Conservation (phyloP, 495 filamentous ascomycete species). For the Cryomyces minteri region DNA sequence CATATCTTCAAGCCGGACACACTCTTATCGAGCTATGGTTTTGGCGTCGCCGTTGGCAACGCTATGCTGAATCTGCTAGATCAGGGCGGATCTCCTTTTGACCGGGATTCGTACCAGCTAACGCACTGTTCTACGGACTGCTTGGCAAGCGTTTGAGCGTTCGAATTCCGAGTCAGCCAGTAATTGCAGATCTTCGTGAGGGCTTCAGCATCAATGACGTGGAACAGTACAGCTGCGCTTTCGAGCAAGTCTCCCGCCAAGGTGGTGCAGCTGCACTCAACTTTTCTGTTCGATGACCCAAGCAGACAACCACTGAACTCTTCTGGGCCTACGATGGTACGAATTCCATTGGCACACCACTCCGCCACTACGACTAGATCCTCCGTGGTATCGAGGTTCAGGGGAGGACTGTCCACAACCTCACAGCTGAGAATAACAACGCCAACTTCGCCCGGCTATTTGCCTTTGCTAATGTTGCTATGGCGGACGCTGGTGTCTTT, state of each 20-base stretch:
- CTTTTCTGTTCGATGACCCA: constrained; percentile 12
- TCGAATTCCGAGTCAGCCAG: constrained; percentile 10
- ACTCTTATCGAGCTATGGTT: constrained; percentile 10
- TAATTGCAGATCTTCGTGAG: constrained; percentile 17
- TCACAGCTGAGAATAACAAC: constrained; percentile 14
- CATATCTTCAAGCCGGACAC: constrained; percentile 8
- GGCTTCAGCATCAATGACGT: constrained; percentile 10
- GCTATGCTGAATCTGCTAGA: constrained; percentile 13
- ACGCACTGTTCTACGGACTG: constrained; percentile 17
- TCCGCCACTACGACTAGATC: constrained; percentile 14
- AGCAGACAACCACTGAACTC: constrained; percentile 12
- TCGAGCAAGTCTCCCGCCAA: background rate
- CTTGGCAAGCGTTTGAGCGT: constrained; percentile 16
- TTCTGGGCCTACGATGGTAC: constrained; percentile 23
- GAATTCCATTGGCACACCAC: constrained; percentile 19
- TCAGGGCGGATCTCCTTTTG: constrained; percentile 11
- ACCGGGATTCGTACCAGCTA: too few species aligned
- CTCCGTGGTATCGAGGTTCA: constrained; percentile 15
- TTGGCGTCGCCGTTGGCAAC: constrained; percentile 13
- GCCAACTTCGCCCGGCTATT: constrained; percentile 20
- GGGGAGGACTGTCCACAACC: constrained; percentile 1
- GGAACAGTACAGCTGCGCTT: constrained; percentile 10
- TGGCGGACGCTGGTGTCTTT: constrained; percentile 21
- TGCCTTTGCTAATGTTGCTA: constrained; percentile 14
- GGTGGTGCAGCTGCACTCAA: constrained; percentile 6